phyloP scores from a whole-genome alignment of 257 asterid species.

The Capsicum baccatum region DNA sequence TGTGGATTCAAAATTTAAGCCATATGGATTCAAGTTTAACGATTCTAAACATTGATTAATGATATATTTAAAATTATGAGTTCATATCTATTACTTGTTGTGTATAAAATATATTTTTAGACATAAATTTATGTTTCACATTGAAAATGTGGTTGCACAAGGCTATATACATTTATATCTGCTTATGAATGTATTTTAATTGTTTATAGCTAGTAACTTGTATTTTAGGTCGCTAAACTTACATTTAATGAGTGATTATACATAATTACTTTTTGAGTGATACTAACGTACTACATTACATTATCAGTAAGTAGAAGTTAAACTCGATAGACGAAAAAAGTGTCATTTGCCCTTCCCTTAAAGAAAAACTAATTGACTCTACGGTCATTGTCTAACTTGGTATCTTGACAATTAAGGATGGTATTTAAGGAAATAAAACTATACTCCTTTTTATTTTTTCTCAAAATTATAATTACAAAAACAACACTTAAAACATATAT shows the following conservation, averaged over 20 bases:
- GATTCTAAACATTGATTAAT: too few relatives aligned
- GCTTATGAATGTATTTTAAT: neutral
- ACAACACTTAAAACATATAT: slow-evolving; percentile 31
- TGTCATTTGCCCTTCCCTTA: slow-evolving; percentile 21
- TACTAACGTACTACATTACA: neutral
- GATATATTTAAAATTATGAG: too few relatives aligned
- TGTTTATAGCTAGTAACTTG: neutral
- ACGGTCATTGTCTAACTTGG: slow-evolving; percentile 25
- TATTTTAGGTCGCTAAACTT: neutral
- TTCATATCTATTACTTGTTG: too few relatives aligned
- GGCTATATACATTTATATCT: neutral
- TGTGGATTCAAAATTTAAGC: neutral
- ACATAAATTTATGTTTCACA: too few relatives aligned
- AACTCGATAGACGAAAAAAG: neutral
- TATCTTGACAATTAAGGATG: slow-evolving; percentile 38
- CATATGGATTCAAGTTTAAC: too few relatives aligned
- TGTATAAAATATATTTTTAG: too few relatives aligned
- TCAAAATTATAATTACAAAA: neutral
- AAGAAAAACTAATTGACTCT: neutral
- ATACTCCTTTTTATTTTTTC: neutral
- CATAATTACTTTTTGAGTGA: neutral
- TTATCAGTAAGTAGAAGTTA: neutral
- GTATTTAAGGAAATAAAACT: slow-evolving; percentile 4
- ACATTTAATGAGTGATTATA: neutral
- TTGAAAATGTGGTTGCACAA: neutral